Percentiles rank a stretch among this genome's conserved stretches.
Conservation (phyloP, 345 rosid genomes). For the Erucastrum elatum region DNA sequence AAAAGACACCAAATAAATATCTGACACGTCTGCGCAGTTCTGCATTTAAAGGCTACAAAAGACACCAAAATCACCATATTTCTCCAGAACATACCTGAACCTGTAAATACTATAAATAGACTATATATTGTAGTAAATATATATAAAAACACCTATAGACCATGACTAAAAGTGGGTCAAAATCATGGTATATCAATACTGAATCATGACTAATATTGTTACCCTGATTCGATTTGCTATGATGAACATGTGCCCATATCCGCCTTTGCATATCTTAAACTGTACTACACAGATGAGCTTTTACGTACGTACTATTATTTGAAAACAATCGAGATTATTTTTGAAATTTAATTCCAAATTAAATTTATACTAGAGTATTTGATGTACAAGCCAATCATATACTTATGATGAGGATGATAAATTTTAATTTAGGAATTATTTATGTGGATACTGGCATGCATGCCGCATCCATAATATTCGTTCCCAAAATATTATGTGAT, state of each 20-base stretch:
- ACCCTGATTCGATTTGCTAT: not conserved
- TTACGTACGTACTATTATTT: not conserved
- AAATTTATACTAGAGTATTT: not conserved
- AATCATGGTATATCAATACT: too few relatives aligned
- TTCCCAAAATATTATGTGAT: not conserved
- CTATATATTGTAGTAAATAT: too few relatives aligned
- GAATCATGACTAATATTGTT: not conserved
- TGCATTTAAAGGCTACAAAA: too few relatives aligned
- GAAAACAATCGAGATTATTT: not conserved
- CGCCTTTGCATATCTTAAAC: not conserved
- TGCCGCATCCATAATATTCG: not conserved
- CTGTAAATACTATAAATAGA: too few relatives aligned
- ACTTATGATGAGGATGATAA: conserved; percentile 3
- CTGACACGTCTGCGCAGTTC: too few relatives aligned
- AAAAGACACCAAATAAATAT: too few relatives aligned
- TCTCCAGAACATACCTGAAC: too few relatives aligned
- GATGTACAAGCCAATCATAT: conserved; percentile 1
- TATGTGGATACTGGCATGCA: conserved; percentile 9
- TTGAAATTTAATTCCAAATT: not conserved
- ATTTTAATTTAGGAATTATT: not conserved
- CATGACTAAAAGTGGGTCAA: too few relatives aligned
- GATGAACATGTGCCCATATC: not conserved
- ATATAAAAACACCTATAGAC: too few relatives aligned
- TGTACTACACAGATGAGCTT: not conserved
- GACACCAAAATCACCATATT: too few relatives aligned